Conservation (phyloP, 768 basidiomycete genomes). For the Phylloporus sp. region DNA sequence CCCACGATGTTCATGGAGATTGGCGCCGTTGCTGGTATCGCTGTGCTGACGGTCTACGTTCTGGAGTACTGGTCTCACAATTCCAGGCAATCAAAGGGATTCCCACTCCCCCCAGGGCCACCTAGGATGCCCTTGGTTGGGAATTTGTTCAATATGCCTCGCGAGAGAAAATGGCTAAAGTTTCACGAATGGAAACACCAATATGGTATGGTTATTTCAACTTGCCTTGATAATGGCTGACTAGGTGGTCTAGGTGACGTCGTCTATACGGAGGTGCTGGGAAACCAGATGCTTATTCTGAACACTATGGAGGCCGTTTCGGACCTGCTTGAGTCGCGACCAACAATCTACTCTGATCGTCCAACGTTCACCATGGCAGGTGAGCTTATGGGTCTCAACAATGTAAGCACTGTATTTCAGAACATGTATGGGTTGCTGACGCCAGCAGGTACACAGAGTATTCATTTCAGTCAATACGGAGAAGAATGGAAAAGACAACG, state of each 20-base stretch:
- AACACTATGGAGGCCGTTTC: constrained; percentile 26
- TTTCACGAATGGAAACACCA: constrained; percentile 9
- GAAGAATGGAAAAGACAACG: constrained; percentile 21
- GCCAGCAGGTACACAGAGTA: constrained; percentile 11
- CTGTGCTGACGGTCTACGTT: too few relatives aligned
- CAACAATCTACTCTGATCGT: constrained; percentile 28
- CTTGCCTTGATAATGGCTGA: background rate
- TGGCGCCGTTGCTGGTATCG: too few relatives aligned
- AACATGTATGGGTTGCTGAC: background rate
- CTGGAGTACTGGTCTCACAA: background rate
- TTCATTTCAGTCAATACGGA: constrained; percentile 20
- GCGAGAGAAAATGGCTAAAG: constrained; percentile 6
- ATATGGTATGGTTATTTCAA: constrained; percentile 1
- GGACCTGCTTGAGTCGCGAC: constrained; percentile 30
- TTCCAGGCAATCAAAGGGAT: constrained; percentile 6
- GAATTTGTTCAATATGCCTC: constrained; percentile 9
- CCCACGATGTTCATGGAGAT: too few relatives aligned
- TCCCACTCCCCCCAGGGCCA: constrained; percentile 8
- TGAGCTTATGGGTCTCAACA: constrained; percentile 31
- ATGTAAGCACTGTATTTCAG: constrained; percentile 7
- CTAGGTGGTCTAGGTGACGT: constrained; percentile 24
- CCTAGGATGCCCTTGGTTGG: background rate
- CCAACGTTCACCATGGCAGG: constrained; percentile 34
- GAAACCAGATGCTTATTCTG: constrained; percentile 28
- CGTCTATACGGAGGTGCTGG: constrained; percentile 26